Evolutionary conservation across 2,329 filamentous ascomycete genomes (phyloP).

Genomic region (Verticillium dahliae): DNA sequence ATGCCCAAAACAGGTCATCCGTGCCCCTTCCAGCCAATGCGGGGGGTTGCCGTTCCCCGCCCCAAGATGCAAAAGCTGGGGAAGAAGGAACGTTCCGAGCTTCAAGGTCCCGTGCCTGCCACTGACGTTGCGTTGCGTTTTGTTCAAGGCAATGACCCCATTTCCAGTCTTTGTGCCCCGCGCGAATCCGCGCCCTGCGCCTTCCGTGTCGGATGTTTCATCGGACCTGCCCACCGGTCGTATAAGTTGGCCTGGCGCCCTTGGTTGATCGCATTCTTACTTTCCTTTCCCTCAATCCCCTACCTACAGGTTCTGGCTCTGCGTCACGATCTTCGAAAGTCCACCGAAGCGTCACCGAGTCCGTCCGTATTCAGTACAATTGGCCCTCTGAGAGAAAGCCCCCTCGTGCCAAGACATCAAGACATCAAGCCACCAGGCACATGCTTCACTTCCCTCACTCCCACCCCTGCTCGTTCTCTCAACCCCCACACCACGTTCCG

Average conservation of each 20-base stretch:
- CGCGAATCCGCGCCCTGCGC: neutral
- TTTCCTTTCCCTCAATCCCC: neutral
- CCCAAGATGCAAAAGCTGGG: neutral
- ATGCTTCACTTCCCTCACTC: neutral
- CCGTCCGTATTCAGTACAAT: neutral
- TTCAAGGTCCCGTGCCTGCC: neutral
- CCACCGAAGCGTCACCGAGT: neutral
- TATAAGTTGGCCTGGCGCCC: constrained; percentile 1
- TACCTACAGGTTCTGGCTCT: neutral
- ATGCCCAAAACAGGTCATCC: neutral
- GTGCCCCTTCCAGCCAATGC: neutral
- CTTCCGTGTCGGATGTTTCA: constrained; percentile 1
- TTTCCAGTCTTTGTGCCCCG: neutral
- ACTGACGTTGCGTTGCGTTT: neutral
- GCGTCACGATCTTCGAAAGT: neutral
- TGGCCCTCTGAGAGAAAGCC: too few relatives aligned
- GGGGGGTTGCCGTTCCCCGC: neutral
- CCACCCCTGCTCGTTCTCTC: neutral
- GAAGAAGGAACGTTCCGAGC: neutral
- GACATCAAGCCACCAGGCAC: neutral
- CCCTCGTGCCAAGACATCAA: neutral
- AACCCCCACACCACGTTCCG: neutral
- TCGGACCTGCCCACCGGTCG: neutral
- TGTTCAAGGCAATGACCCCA: too few relatives aligned
- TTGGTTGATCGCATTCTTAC: neutral